These are phyloP conservation scores for Chytriomyces sp. DNA, from an alignment of 192 early-diverging fungal genomes.

Conservation along the genomic window DNA sequence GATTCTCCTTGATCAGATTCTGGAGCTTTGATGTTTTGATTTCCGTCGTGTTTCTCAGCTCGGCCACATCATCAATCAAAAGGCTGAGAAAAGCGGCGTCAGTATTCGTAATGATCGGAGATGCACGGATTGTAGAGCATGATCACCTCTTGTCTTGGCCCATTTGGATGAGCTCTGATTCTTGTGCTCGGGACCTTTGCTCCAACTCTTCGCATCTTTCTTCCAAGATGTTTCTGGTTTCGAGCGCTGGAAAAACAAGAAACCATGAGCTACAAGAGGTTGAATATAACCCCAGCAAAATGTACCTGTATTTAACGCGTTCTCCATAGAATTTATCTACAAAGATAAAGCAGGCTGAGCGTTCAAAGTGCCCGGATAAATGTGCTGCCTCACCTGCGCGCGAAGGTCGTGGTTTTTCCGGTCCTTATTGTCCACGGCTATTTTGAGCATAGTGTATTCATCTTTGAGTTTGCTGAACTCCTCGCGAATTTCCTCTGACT, in stretches of 20 bases:
- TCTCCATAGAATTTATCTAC: slow-evolving; percentile 38
- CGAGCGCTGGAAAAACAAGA: slow-evolving; percentile 30
- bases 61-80: slow-evolving; percentile 52
- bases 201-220: slow-evolving; percentile 46
- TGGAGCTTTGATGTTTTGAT: slow-evolving; percentile 35
- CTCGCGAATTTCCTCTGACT: slow-evolving; percentile 35
- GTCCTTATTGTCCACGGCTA: slow-evolving; percentile 48
- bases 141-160: slow-evolving; percentile 50
- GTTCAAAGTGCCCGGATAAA: not conserved
- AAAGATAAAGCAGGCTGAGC: not conserved
- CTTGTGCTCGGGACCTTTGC: slow-evolving; percentile 27
- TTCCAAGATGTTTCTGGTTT: slow-evolving; percentile 41
- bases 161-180: slow-evolving; percentile 45
- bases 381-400: slow-evolving; percentile 31
- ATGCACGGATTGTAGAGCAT: not conserved
- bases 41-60: slow-evolving; percentile 41
- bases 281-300: not conserved
- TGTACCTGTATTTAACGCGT: slow-evolving; percentile 31
- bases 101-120: not conserved
- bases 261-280: not conserved
- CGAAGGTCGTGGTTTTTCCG: slow-evolving; percentile 39
- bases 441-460: slow-evolving; percentile 49
- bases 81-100: slow-evolving; percentile 22
- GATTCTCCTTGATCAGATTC: slow-evolving; percentile 32
- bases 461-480: slow-evolving; percentile 39